Base-by-base conservation (phyloP, 768 basidiomycete species). In the Podaxis sp. region DNA sequence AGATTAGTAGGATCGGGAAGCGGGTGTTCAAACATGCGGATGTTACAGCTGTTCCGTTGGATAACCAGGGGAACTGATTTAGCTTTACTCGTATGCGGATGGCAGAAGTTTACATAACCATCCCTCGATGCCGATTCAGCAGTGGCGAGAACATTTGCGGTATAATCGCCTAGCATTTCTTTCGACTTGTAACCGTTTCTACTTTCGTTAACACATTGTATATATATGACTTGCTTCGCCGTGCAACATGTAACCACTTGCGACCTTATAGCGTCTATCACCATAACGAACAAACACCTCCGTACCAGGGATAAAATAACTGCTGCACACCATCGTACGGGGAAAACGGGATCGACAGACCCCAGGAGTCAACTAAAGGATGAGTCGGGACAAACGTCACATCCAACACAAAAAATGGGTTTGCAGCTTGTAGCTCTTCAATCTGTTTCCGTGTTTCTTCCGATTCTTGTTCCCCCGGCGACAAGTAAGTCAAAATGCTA, bases 21-120 rank as follows among this genome's bases (percentile, higher is more conserved):
- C 72, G 87, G 61, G 79, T 72, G 9, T 89, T 89, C 69, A 79
- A 74, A 12, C 85, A 85, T 69, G 76, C 76, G 0, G 82, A 86
- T 33, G 80, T 80, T 9, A 87, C 86, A 1, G 80, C 75, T 46
- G 80, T 85, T 0, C 79, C 83, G 4, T 63, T 71, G 17, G 41
- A 62, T 8, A 24, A 12, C 27, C 43, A 57, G n/a, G 56, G 29
- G 29, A 8, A 41, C 12, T 24, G n/a, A 41, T 41, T 41, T 17
- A 33, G 33, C 33, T 33, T 33, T 33, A 9, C 33, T 33, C 8
- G 33, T 33, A 9, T 1, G 8, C 8, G 33, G 8, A 33, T 33
- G 8, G 33, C 33, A 2, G 33, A 33, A 33, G 33, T 9, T 33
- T 33, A 33, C 5, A 29, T 29, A 1, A 2, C 2, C 8, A 9